Evolutionary conservation across 192 early-diverging fungal species (phyloP), one percentile per base, ranked within the genome.

Genomic region (Coemansia sp.): DNA sequence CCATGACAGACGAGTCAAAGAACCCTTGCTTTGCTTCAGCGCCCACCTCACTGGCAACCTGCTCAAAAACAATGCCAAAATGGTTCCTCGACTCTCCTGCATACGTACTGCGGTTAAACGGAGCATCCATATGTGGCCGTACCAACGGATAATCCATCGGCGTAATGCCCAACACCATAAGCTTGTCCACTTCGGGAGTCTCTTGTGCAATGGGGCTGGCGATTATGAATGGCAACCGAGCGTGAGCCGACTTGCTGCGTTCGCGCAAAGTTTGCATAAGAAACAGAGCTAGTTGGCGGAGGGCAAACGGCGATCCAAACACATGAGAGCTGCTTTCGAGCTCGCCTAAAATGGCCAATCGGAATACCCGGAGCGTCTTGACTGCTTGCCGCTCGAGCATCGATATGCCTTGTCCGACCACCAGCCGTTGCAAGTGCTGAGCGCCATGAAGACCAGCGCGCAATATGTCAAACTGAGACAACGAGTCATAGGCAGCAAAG

Each of bases 401-500:
- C 8, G 86, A 67, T 0, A 90, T 77, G 31, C 87, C 93, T 50
- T 91, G 90, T n/a, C 86, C 83, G 1, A 96, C 88, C 23, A 96
- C 83, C 1, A 83, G 82, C 31, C 77, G 73, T 69, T 96, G 95
- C 49, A 90, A 85, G 56, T 87, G 78, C 85, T 91, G 91, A 8
- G 91, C 87, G 5, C 89, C 62, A 9, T 82, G 77, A 38, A 96
- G 84, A 10, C 95, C 95, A 16, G 68, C 68, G 12, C 68, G 60
- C 14, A 91, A 65, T 21, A 67, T 52, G 0, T 17, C 29, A 9
- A 66, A 65, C 48, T 82, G 68, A 1, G 66, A 37, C 16, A 98
- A 72, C 6, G 96, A 88, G 66, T 98, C 96, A 64, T 91, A 96
- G 14, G 94, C 93, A 0, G 88, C 84, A 76, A 88, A 98, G 72